Evolutionary conservation across 495 filamentous ascomycete species (phyloP), one percentile per base, ranked within the genome.

Genomic region (Aspergillus conjunctus): DNA sequence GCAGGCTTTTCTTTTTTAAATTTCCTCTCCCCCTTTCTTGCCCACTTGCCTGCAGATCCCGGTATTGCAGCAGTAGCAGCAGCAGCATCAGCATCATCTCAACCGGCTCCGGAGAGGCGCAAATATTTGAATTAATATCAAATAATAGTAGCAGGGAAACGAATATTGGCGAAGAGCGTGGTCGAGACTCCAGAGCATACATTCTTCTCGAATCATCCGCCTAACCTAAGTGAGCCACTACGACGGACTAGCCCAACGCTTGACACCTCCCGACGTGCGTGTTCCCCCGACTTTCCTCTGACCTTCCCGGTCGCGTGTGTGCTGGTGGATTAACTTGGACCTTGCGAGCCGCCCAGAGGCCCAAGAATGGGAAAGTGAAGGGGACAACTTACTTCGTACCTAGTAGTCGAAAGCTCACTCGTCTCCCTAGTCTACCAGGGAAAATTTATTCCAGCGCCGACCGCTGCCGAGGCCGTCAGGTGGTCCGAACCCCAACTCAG

Each of bases 401-500:
- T n/a, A n/a, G n/a, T n/a, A n/a, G n/a, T n/a, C n/a, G n/a, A n/a
- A n/a, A n/a, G n/a, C n/a, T n/a, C n/a, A n/a, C n/a, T n/a, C n/a
- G n/a, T n/a, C n/a, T n/a, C n/a, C n/a, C n/a, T n/a, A n/a, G n/a
- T n/a, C n/a, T n/a, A n/a, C n/a, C n/a, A 17, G 37, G 37, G 51
- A 34, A 37, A 58, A 54, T 51, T 57, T 56, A 61, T 32, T 39
- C 57, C 54, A 63, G 63, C 62, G 61, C 63, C 63, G 63, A 66
- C 59, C 64, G 58, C 62, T 66, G 65, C 68, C 65, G 68, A 70
- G 68, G 65, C 68, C 68, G 60, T 66, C 65, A 67, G 65, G 65
- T 70, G 68, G 68, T 60, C 68, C 68, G 55, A 58, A 61, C 65
- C 62, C 58, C 52, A 62, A 64, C 50, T 56, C 61, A 63, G 60